phyloP scores from a whole-genome alignment of 495 filamentous ascomycete genomes.

The Letharia columbiana region DNA sequence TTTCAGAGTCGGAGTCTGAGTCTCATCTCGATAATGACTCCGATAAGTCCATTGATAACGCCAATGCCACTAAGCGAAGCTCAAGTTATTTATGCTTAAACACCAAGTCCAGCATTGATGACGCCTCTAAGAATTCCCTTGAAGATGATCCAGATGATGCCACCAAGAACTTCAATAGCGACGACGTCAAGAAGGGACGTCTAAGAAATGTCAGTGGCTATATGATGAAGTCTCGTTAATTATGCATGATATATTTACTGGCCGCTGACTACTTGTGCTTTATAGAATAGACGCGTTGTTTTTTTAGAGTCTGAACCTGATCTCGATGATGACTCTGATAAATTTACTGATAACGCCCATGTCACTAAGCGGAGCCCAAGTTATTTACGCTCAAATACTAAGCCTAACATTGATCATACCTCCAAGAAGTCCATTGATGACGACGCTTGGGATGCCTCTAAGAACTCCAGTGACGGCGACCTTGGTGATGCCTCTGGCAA shows the following conservation, averaged over 20 bases:
- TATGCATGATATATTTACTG: not conserved
- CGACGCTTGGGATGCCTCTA: not conserved
- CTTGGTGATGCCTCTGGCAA: not conserved
- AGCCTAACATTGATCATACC: not conserved
- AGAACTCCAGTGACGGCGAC: not conserved
- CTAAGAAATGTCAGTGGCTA: not conserved
- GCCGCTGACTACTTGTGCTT: not conserved
- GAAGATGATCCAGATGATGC: not conserved
- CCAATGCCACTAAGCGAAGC: not conserved
- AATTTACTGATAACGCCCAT: not conserved
- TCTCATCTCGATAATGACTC: not conserved
- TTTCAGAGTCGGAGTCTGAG: not conserved
- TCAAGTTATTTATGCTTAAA: not conserved
- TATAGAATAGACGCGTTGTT: not conserved
- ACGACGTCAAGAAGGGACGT: not conserved
- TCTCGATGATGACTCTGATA: not conserved
- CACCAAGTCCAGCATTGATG: not conserved
- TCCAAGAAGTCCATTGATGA: not conserved
- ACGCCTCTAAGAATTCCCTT: not conserved
- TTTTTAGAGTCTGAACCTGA: not conserved
- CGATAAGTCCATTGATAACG: not conserved
- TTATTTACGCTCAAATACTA: not conserved
- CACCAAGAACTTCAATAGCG: not conserved
- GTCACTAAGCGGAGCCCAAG: not conserved
- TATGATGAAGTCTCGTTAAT: not conserved